Conservation (phyloP, 208 protist genomes). For the Trypanosoma brucei region DNA sequence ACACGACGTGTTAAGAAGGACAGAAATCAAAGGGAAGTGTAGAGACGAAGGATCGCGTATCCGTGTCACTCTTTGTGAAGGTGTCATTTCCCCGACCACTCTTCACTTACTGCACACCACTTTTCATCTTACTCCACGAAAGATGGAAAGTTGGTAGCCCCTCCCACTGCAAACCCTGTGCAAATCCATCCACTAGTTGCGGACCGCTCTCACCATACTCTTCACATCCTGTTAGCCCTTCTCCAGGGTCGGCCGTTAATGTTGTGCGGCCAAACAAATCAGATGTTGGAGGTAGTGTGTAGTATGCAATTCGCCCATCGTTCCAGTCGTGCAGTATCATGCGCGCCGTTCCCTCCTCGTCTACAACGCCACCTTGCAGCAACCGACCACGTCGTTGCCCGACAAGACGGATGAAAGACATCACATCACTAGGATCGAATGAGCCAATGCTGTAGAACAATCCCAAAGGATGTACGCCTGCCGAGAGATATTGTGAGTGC, state of each 20-base stretch:
- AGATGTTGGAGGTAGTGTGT: slow-evolving; percentile 87
- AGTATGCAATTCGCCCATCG: slow-evolving; percentile 94
- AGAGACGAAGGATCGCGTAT: too few species aligned
- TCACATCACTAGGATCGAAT: slow-evolving; percentile 64
- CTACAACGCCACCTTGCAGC: slow-evolving; percentile 79
- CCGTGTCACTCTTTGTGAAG: too few species aligned
- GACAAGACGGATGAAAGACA: slow-evolving; percentile 82
- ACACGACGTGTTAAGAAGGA: not conserved
- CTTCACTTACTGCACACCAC: too few species aligned
- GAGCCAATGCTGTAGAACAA: slow-evolving; percentile 80
- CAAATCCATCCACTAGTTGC: slow-evolving; percentile 34
- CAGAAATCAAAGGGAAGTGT: slow-evolving; percentile 12
- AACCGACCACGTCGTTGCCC: slow-evolving; percentile 79
- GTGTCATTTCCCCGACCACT: too few species aligned
- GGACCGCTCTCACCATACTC: slow-evolving; percentile 24
- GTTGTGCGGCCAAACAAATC: slow-evolving; percentile 42
- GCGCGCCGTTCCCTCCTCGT: slow-evolving; percentile 89
- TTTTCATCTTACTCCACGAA: slow-evolving; percentile 29
- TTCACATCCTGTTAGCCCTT: slow-evolving; percentile 14
- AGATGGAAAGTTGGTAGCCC: slow-evolving; percentile 88
- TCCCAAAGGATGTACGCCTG: slow-evolving; percentile 63
- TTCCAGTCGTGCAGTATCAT: slow-evolving; percentile 95
- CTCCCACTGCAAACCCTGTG: slow-evolving; percentile 62
- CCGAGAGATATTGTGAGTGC: slow-evolving; percentile 1
- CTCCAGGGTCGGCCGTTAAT: slow-evolving; percentile 9